Percentiles rank a stretch among this genome's conserved stretches.
These are phyloP conservation scores for Gnomoniopsis smithogilvyi DNA, from an alignment of 2,329 filamentous ascomycete species.

Conservation along the genomic window DNA sequence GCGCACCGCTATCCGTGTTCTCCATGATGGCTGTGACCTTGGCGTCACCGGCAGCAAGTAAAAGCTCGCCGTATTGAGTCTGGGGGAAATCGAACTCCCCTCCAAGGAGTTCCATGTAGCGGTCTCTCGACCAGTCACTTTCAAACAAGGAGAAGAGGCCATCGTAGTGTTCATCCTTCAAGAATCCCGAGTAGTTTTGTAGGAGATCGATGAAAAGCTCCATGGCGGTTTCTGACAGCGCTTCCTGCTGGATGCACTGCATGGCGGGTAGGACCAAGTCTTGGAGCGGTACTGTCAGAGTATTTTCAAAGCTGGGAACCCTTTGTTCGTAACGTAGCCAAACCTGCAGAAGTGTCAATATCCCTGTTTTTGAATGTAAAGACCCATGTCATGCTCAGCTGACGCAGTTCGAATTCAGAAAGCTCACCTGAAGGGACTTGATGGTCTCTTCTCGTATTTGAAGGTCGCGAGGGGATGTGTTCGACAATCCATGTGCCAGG, in stretches of 20 bases:
- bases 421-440: slow-evolving; percentile 55
- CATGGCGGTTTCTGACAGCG: slow-evolving; percentile 56
- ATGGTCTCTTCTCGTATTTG: slow-evolving; percentile 53
- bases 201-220: slow-evolving; percentile 66
- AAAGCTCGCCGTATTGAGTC: slow-evolving; percentile 62
- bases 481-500: slow-evolving; percentile 36
- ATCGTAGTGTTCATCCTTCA: slow-evolving; percentile 55
- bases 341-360: slow-evolving; percentile 41
- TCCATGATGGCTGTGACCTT: slow-evolving; percentile 59
- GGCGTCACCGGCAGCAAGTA: slow-evolving; percentile 67
- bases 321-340: slow-evolving; percentile 74
- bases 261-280: slow-evolving; percentile 59
- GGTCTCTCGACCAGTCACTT: slow-evolving; percentile 54
- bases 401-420: background rate
- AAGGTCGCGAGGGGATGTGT: slow-evolving; percentile 21
- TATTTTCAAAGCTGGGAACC: slow-evolving; percentile 53
- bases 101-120: slow-evolving; percentile 52
- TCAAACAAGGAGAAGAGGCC: slow-evolving; percentile 58
- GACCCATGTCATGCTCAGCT: background rate
- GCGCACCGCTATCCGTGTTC: slow-evolving; percentile 44
- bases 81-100: slow-evolving; percentile 63
- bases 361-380: background rate
- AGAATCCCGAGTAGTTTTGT: slow-evolving; percentile 61
- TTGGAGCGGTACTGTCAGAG: slow-evolving; percentile 57
- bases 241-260: slow-evolving; percentile 55